Base-by-base conservation (phyloP, 2,329 filamentous ascomycete genomes). In the Aciculosporium take region DNA sequence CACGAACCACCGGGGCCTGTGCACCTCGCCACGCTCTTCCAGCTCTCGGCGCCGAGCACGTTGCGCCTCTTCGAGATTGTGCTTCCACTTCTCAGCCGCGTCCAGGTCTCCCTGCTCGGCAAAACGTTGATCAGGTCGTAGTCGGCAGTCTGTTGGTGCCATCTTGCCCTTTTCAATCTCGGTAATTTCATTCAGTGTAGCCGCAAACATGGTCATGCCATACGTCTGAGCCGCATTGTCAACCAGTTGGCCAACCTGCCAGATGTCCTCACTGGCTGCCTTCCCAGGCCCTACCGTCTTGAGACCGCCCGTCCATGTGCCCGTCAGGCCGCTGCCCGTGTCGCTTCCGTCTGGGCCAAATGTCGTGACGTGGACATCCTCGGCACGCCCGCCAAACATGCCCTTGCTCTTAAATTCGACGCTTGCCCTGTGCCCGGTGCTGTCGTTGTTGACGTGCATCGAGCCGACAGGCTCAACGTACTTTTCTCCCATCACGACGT, bases 401-500 rank as follows among this genome's bases (percentile, higher is more conserved):
- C 91, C 89, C 56, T 91, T 93, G 42, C 81, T 77, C 57, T 91
- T 93, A 66, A 98, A 98, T 43, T 89, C 87, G 36, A 86, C 77
- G n/a, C 81, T 71, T 1, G 87, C 84, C 56, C 85, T 88, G 49
- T 83, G 78, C 7, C 88, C 86, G 0, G 80, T 86, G 5, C 74
- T 81, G 54, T 98, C 91, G 57, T 89, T 89, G 49, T 76, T 65
- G 27, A 98, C 75, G 20, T 80, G 78, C 84, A 96, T 91, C 33
- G 76, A 85, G 35, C 88, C 88, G 1, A 93, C 85, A 0, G 91
- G 91, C 62, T 98, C 91, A 10, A 96, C 79, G 56, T 98, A 98
- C 62, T 96, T 98, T 62, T 98, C 91, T 30, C 91, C 91, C 53
- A 94, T 89, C 42, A 98, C 93, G 40, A 98, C 86, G 57, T 98